Percentiles rank a stretch among this genome's conserved stretches.
These are phyloP conservation scores for Hordeum marinum DNA, from an alignment of 176 grass and related monocot species.

Conservation along the genomic window DNA sequence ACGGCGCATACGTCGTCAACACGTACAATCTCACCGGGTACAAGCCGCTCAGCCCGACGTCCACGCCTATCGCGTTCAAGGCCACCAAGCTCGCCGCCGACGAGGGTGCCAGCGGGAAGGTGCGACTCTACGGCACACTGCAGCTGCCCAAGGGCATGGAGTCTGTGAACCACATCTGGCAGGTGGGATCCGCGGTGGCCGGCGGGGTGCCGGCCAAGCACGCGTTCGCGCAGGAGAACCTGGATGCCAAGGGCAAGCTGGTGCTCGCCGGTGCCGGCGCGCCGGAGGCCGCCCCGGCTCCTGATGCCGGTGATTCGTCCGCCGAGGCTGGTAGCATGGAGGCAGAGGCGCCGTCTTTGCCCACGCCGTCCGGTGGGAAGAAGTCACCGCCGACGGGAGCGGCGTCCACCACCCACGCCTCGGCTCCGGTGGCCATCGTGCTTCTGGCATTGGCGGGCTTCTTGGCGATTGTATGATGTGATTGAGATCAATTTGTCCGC, in stretches of 20 bases:
- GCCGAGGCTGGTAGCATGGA: not conserved
- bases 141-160: slow-evolving; percentile 27
- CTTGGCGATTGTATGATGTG: slow-evolving; percentile 16
- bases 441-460: slow-evolving; percentile 21
- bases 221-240: slow-evolving; percentile 37
- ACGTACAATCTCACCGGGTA: slow-evolving; percentile 54
- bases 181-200: slow-evolving; percentile 45
- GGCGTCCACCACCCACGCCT: not conserved
- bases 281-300: not conserved
- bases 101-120: slow-evolving; percentile 26
- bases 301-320: not conserved
- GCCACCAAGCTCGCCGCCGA: slow-evolving; percentile 40
- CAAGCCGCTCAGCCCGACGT: not conserved
- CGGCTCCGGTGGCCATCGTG: not conserved
- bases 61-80: slow-evolving; percentile 28
- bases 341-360: not conserved
- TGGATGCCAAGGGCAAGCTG: slow-evolving; percentile 27
- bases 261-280: slow-evolving; percentile 22
- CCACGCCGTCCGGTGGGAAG: slow-evolving; percentile 3
- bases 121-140: slow-evolving; percentile 57
- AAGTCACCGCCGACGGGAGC: not conserved
- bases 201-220: slow-evolving; percentile 43
- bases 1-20: slow-evolving; percentile 10
- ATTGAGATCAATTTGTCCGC: not conserved
- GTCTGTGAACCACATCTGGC: slow-evolving; percentile 73